Base-by-base conservation (phyloP, 2,329 filamentous ascomycete genomes). In the Exophiala aquamarina region DNA sequence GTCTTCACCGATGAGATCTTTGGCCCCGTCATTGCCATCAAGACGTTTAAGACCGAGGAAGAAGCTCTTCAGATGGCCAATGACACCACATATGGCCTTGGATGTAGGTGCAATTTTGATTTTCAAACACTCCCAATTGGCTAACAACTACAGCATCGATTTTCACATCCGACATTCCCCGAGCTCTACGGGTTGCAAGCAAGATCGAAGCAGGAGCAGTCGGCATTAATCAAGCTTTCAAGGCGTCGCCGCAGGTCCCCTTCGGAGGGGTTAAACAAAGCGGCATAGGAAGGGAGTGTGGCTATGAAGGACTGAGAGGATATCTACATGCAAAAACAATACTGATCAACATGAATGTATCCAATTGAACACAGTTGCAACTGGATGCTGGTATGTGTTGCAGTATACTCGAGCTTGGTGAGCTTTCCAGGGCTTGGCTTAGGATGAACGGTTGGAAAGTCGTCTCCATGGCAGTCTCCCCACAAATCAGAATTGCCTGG, bases 121-220 rank as follows among this genome's bases (percentile, higher is more conserved):
- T 10, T 17, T 14, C 21, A 14, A 6, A 17, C 23, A 28, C 9
- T n/a, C 26, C 33, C 41, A 44, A 20, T 40, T 26, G 6, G 20
- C n/a, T 41, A 17, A 17, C 39, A 13, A 13, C 17, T 17, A 14
- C 37, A 51, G 45, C 70, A 13, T 74, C 77, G 0, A 71, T 86
- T 2, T 84, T 83, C 61, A 85, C 79, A 0, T 70, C 78, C 56
- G 78, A 87, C 61, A 79, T 87, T 58, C 78, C 78, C 58, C 78
- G 77, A 55, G 84, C 81, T 3, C 76, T 80, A 60, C 71, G 77
- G 1, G 66, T 81, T 2, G 70, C 74, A 2, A 67, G 72, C 2
- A 70, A 73, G 37, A 70, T 88, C 36, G 82, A 87, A 63, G 77
- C 80, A 10, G 84, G 84, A 21, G 86, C 85, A 76, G 83, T 87